Evolutionary conservation across 208 protist genomes (phyloP).

Genomic region (Trypanosomatidae sp.): DNA sequence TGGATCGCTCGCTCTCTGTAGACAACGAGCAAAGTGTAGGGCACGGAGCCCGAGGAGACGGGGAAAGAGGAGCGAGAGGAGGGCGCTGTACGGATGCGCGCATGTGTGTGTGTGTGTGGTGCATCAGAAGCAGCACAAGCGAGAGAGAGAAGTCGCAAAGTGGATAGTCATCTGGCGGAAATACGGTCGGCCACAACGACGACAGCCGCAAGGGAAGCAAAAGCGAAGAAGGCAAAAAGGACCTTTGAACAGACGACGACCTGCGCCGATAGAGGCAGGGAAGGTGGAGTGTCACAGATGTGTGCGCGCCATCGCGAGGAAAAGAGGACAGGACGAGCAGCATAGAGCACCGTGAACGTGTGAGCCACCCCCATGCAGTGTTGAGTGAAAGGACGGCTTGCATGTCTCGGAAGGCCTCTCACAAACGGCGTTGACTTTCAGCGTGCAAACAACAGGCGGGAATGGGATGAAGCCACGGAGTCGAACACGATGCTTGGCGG

Average conservation of each 20-base stretch:
- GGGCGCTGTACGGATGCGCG: background rate
- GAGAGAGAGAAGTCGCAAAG: slow-evolving; percentile 1
- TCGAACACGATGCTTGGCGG: background rate
- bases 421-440: background rate
- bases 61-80: background rate
- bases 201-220: background rate
- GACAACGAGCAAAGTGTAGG: background rate
- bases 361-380: background rate
- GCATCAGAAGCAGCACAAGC: background rate
- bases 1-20: background rate
- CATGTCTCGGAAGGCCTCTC: background rate
- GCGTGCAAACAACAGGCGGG: background rate
- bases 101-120: background rate
- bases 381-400: background rate
- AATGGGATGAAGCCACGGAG: background rate
- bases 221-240: background rate
- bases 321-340: background rate
- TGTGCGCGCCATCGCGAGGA: background rate
- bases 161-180: background rate
- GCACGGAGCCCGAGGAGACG: background rate
- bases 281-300: background rate
- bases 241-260: background rate
- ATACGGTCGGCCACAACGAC: background rate
- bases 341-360: background rate
- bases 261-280: background rate